Evolutionary conservation across 148 eudicot genomes (phyloP), one percentile per base, ranked within the genome.

Genomic region (Chenopodium quinoa): DNA sequence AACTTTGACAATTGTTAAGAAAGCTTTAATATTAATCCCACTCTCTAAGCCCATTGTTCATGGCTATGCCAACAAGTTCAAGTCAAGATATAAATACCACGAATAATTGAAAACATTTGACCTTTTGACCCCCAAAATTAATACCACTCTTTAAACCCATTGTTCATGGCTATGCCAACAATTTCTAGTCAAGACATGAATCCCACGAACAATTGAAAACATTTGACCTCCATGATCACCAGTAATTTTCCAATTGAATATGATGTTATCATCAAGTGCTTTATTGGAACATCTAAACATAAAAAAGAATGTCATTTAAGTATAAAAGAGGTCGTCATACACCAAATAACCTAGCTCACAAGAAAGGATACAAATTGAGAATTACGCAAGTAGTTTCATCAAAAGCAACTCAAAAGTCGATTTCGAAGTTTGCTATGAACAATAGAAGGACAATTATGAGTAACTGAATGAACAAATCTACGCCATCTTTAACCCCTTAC

Each of bases 351-450:
- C 44, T 68, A 27, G 71, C 17, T 27, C 19, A 68, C 37, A 68
- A 68, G 31, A 50, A 50, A 50, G 14, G 54, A 50, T 50, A 50
- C 13, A 50, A 48, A 48, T 48, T 10, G 3, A 54, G 31, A 46
- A 72, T 20, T 72, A 20, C 22, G 46, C 54, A 72, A 72, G 29
- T 48, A 46, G 25, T 58, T 73, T 73, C 54, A 72, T 73, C 60
- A 73, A 73, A 4, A 2, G 58, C 56, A 73, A 4, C 19, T 46
- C 76, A 47, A 20, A 73, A 47, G 4, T 47, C 32, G 20, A 47
- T 73, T 40, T 40, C 22, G 34, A 17, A 73, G 34, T 73, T 47
- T 13, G 9, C 11, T n/a, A 23, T 19, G 17, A 16, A 71, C 50
- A 71, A 5, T 71, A 7, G 4, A 7, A 46, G 10, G 47, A 34